Evolutionary conservation across 129 eudicot species (phyloP).

Genomic region (Apium graveolens): DNA sequence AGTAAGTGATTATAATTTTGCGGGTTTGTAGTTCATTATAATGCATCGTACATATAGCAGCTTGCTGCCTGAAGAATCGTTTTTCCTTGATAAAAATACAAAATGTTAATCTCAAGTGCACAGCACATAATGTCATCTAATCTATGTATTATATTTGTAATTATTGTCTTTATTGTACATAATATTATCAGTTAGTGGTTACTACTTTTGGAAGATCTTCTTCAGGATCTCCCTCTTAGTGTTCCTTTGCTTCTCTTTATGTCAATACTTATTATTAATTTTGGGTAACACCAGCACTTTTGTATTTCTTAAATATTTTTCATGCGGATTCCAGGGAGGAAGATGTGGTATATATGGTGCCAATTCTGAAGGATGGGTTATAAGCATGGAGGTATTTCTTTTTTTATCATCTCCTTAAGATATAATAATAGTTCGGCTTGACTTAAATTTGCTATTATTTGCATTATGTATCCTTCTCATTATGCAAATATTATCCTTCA

Average conservation of each 20-base stretch:
- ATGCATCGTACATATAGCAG: neutral
- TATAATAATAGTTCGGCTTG: neutral
- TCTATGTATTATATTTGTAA: neutral
- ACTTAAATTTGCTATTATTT: neutral
- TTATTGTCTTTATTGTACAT: neutral
- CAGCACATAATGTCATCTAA: too few species aligned
- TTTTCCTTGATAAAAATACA: neutral
- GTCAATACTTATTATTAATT: neutral
- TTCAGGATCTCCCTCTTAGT: neutral
- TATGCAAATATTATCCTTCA: neutral
- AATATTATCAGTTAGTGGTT: neutral
- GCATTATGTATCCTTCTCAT: neutral
- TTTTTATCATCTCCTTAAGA: neutral
- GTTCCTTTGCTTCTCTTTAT: neutral
- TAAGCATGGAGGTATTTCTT: conserved; percentile 81
- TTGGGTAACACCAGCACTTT: neutral
- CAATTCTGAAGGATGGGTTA: conserved; percentile 77
- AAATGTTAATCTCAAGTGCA: neutral
- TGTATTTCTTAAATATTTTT: neutral
- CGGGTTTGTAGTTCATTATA: neutral
- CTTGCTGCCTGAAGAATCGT: neutral
- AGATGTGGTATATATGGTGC: conserved; percentile 85
- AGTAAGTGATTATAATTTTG: conserved; percentile 17
- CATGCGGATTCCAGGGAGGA: conserved; percentile 53
- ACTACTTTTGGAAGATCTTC: neutral